These are phyloP conservation scores for Fusarium continuum DNA, from an alignment of 2,329 filamentous ascomycete genomes.

Conservation along the genomic window DNA sequence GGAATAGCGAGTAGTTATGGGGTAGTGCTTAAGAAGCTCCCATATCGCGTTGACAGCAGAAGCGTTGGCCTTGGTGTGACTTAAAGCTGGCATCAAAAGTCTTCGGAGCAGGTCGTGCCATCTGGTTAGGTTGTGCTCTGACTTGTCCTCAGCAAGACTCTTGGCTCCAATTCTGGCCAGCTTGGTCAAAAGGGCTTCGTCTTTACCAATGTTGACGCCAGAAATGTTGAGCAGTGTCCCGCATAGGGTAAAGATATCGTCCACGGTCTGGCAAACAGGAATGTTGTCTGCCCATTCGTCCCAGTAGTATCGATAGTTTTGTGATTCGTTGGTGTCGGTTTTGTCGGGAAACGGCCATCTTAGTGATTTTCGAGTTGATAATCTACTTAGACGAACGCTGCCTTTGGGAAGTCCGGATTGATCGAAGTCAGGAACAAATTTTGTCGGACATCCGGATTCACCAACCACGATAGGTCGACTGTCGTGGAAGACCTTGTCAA, in stretches of 20 bases:
- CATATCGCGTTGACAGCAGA: constrained; percentile 87
- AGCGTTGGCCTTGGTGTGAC: constrained; percentile 84
- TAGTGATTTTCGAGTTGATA: constrained; percentile 71
- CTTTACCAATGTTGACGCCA: constrained; percentile 88
- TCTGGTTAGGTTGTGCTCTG: constrained; percentile 73
- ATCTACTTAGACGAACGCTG: constrained; percentile 67
- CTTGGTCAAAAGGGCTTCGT: constrained; percentile 80
- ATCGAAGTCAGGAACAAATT: constrained; percentile 62
- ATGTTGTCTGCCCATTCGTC: constrained; percentile 96
- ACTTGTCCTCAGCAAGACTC: constrained; percentile 75
- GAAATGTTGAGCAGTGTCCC: constrained; percentile 84
- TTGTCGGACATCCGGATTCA: constrained; percentile 52
- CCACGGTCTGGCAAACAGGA: constrained; percentile 87
- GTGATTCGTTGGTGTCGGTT: constrained; percentile 76
- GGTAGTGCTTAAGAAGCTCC: constrained; percentile 80
- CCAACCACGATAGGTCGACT: constrained; percentile 50
- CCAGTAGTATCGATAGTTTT: constrained; percentile 94
- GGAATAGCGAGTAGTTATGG: constrained; percentile 79
- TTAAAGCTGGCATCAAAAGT: constrained; percentile 87
- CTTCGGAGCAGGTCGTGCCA: constrained; percentile 89
- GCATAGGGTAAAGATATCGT: constrained; percentile 90
- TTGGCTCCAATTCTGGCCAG: constrained; percentile 84
- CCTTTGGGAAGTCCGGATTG: constrained; percentile 76
- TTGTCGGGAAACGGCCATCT: constrained; percentile 88
- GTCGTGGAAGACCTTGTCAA: constrained; percentile 75